A percentile compares a stretch with the other conserved stretches of the same genome.
These are phyloP conservation scores for Colletotrichum sp. DNA, from an alignment of 2,329 filamentous ascomycete genomes.

Conservation along the genomic window DNA sequence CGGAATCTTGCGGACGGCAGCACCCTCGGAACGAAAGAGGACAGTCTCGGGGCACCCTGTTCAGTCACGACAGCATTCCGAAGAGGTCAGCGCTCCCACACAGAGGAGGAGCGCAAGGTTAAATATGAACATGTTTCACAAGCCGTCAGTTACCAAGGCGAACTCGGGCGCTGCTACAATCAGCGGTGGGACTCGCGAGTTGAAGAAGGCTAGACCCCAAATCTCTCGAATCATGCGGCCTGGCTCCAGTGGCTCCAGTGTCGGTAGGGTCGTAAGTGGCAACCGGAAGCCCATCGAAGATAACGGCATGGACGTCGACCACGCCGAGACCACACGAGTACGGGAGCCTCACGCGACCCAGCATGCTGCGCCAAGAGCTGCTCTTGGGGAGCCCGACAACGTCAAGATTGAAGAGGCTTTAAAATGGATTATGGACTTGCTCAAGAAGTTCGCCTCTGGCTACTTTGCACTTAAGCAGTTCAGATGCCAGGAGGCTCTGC, in stretches of 20 bases:
- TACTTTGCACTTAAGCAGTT: conserved; percentile 82
- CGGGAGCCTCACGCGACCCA: conserved; percentile 45
- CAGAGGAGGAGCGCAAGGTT: conserved; percentile 76
- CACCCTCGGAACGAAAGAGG: conserved; percentile 76
- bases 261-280: conserved; percentile 87
- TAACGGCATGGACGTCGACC: conserved; percentile 72
- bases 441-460: conserved; percentile 81
- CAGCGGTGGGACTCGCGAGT: conserved; percentile 69
- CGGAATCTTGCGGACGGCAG: conserved; percentile 39
- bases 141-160: conserved; percentile 70
- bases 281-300: conserved; percentile 79
- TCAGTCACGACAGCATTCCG: conserved; percentile 51
- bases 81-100: conserved; percentile 64
- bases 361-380: conserved; percentile 40
- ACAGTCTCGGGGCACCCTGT: conserved; percentile 87
- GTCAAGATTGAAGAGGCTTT: conserved; percentile 77
- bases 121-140: conserved; percentile 68
- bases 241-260: conserved; percentile 69
- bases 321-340: conserved; percentile 60
- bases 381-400: conserved; percentile 52
- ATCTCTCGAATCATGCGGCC: conserved; percentile 70
- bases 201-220: conserved; percentile 84
- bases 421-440: conserved; percentile 77
- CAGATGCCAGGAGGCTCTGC: conserved; percentile 77
- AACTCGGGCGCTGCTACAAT: conserved; percentile 62